phyloP scores from a whole-genome alignment of 495 filamentous ascomycete genomes.

The Aspergillus olivimuriae region DNA sequence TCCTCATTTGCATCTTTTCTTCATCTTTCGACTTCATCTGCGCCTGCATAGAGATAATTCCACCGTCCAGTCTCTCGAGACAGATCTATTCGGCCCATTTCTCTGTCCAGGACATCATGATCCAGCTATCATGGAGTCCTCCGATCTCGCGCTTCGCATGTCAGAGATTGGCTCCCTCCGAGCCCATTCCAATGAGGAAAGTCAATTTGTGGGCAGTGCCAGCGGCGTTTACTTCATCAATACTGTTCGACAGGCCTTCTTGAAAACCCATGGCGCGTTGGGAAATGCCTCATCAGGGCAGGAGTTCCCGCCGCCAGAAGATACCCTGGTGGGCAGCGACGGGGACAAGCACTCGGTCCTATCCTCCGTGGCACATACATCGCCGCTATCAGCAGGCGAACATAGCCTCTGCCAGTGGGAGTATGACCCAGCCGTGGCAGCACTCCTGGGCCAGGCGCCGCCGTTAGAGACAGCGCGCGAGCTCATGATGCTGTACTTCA shows the following conservation, averaged over 20 bases:
- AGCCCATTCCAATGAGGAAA: slow-evolving; percentile 37
- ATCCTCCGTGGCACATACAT: slow-evolving; percentile 6
- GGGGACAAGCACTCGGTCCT: slow-evolving; percentile 17
- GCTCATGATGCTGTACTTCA: slow-evolving; percentile 39
- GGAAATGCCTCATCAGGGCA: slow-evolving; percentile 13
- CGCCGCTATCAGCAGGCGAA: slow-evolving; percentile 5
- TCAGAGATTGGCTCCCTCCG: slow-evolving; percentile 36
- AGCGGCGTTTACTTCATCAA: slow-evolving; percentile 41
- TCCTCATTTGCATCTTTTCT: background rate
- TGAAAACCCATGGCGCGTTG: slow-evolving; percentile 14
- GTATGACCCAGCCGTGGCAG: slow-evolving; percentile 27
- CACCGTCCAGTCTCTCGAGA: background rate
- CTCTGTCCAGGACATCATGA: slow-evolving; percentile 12
- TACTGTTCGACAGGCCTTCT: slow-evolving; percentile 36
- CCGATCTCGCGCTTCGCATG: slow-evolving; percentile 22
- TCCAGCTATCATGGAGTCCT: slow-evolving; percentile 22
- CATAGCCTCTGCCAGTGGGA: slow-evolving; percentile 20
- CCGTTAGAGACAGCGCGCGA: slow-evolving; percentile 21
- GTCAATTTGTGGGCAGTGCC: slow-evolving; percentile 37
- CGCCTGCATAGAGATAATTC: no score
- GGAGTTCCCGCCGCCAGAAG: slow-evolving; percentile 33
- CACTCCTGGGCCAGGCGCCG: slow-evolving; percentile 24
- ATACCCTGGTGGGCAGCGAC: slow-evolving; percentile 31
- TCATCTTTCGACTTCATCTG: background rate
- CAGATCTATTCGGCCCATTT: background rate